Percentiles rank a stretch among this genome's conserved stretches.
Evolutionary conservation across 1,284 basidiomycete genomes (phyloP).

Genomic region (Ceratobasidium sp.): DNA sequence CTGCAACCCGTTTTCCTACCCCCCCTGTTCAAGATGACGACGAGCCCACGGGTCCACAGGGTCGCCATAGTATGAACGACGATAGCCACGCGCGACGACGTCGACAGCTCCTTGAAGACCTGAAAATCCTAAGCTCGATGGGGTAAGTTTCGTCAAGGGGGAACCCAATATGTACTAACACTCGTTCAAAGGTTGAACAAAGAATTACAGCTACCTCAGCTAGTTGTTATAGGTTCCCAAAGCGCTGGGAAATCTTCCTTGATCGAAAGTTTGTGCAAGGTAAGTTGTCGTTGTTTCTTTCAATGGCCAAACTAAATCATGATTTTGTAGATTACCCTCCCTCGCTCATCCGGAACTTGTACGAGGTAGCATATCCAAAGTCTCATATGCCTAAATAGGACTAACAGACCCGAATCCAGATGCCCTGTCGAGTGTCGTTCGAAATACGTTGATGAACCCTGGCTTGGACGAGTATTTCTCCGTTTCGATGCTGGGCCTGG

Average conservation of each 20-base stretch:
- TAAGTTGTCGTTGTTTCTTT: neutral
- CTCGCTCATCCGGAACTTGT: constrained; percentile 1
- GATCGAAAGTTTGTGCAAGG: constrained; percentile 14
- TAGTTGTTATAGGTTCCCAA: constrained; percentile 7
- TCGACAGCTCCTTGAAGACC: constrained; percentile 6
- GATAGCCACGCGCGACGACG: neutral
- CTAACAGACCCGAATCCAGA: neutral
- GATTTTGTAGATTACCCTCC: neutral
- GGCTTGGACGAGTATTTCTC: neutral
- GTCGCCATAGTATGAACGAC: neutral
- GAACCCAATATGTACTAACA: no score
- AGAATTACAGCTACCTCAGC: neutral
- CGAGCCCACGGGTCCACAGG: neutral
- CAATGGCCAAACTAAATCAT: neutral
- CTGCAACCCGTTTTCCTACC: neutral
- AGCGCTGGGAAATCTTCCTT: constrained; percentile 10
- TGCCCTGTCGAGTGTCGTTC: constrained; percentile 16
- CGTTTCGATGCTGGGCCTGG: neutral
- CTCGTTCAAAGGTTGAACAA: constrained; percentile 10
- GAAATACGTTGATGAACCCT: neutral
- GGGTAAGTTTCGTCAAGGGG: neutral
- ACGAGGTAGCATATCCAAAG: neutral
- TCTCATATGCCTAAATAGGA: neutral
- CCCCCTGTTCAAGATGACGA: neutral
- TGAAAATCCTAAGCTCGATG: constrained; percentile 1